Base-by-base conservation (phyloP, 2,329 filamentous ascomycete genomes). In the Hawksworthiomyces lignivorus region DNA sequence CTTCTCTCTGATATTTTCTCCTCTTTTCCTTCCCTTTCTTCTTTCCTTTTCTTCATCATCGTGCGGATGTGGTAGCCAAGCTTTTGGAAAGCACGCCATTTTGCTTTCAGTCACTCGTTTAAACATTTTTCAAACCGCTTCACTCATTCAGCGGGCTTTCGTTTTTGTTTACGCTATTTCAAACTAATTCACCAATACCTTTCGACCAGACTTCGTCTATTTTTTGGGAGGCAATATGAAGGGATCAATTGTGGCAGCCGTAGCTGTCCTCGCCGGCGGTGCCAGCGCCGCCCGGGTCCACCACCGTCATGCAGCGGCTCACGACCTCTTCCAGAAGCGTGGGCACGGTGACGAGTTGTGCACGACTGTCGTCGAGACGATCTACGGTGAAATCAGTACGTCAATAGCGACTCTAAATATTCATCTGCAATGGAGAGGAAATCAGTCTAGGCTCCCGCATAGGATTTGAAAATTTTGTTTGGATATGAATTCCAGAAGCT, bases 141-240 rank as follows among this genome's bases (percentile, higher is more conserved):
- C 83, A 87, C 80, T 87, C 85, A 64, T 87, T 89, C 69, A 88
- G 84, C 84, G 84, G 84, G 77, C 82, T 80, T 70, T 85, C 80
- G 67, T 84, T 83, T 55, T 51, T 54, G 53, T 55, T n/a, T n/a
- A n/a, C n/a, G n/a, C n/a, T n/a, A n/a, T n/a, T n/a, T n/a, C n/a
- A n/a, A n/a, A n/a, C n/a, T n/a, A n/a, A n/a, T n/a, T n/a, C 41
- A 50, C 46, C 45, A 59, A 54, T 54, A 61, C 12, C 15, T 26
- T 27, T 35, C 36, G 49, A 53, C n/a, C n/a, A n/a, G n/a, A n/a
- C n/a, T n/a, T n/a, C n/a, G n/a, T n/a, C n/a, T n/a, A n/a, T n/a
- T n/a, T n/a, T n/a, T n/a, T n/a, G n/a, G n/a, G n/a, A 26, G 29
- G 60, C 68, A 83, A 59, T 31, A 92, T 92, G 86, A 92, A 85